These are phyloP conservation scores for Fusarium sublunatum DNA, from an alignment of 2,329 filamentous ascomycete species.

Conservation along the genomic window DNA sequence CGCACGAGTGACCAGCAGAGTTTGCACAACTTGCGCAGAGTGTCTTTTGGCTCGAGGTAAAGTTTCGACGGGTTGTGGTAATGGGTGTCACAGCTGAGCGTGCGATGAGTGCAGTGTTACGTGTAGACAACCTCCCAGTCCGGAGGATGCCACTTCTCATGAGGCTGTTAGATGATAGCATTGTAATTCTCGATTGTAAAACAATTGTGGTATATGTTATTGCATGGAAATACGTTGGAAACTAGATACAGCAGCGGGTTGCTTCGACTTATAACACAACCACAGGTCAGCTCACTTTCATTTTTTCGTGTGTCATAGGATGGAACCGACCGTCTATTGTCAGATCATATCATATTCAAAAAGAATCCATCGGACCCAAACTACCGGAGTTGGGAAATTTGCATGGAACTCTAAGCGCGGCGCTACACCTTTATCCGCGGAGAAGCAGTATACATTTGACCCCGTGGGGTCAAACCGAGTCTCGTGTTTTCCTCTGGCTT, in stretches of 20 bases:
- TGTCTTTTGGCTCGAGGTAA: constrained; percentile 29
- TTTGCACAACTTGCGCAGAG: constrained; percentile 30
- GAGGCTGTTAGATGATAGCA: constrained; percentile 34
- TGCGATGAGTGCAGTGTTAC: constrained; percentile 25
- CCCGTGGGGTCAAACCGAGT: constrained; percentile 26
- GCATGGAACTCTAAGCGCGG: constrained; percentile 14
- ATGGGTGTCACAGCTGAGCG: constrained; percentile 21
- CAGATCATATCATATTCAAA: constrained; percentile 20
- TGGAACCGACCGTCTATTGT: constrained; percentile 2
- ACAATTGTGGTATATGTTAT: background rate
- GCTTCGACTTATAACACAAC: constrained; percentile 14
- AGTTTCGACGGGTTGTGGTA: constrained; percentile 19
- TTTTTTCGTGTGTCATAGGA: constrained; percentile 2
- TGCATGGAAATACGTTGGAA: background rate
- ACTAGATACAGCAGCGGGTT: constrained; percentile 1
- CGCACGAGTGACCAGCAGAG: constrained; percentile 26
- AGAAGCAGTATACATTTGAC: constrained; percentile 26
- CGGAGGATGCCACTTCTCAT: constrained; percentile 33
- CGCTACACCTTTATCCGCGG: constrained; percentile 28
- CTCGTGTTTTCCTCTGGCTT: constrained; percentile 13
- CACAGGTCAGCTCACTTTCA: constrained; percentile 5
- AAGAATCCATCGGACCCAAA: constrained; percentile 14
- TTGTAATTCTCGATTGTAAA: background rate
- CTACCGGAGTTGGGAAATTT: constrained; percentile 12
- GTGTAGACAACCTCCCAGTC: constrained; percentile 18